These are phyloP conservation scores for Trebouxia sp. DNA, from an alignment of 139 green algal genomes.

Conservation along the genomic window DNA sequence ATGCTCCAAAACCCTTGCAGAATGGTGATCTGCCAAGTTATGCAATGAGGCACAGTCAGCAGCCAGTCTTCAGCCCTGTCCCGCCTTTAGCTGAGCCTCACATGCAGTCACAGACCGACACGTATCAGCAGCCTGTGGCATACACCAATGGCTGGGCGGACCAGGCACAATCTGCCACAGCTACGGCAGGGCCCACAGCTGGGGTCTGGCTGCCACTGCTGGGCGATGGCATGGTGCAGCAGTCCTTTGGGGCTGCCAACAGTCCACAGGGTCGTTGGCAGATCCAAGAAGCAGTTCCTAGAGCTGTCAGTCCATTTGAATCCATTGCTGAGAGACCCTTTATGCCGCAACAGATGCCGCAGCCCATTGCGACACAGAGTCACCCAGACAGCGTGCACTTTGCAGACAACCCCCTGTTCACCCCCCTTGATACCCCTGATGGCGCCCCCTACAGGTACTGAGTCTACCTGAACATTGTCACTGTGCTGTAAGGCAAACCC, in stretches of 20 bases:
- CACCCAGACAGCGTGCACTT: background rate
- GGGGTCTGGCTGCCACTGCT: background rate
- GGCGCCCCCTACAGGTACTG: background rate
- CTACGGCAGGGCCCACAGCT: no score
- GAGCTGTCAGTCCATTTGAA: slow-evolving; percentile 12
- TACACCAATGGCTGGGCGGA: background rate
- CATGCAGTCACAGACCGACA: background rate
- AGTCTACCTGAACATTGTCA: no score
- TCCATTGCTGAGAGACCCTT: background rate
- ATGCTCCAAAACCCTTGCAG: background rate
- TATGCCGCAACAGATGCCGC: background rate
- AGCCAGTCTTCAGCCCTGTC: background rate
- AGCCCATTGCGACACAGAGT: background rate
- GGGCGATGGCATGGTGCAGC: no score
- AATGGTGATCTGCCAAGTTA: background rate
- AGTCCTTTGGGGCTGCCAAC: no score
- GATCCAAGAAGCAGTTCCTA: background rate
- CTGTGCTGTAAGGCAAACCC: no score
- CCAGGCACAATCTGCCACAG: background rate
- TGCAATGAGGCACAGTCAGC: background rate
- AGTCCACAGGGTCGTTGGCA: no score
- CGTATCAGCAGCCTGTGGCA: background rate
- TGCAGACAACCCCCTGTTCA: background rate
- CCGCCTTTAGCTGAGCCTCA: background rate
- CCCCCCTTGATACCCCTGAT: background rate